Conservation (phyloP, 1,139 yeast genomes). For the Sugiyamaella grinbergsii region DNA sequence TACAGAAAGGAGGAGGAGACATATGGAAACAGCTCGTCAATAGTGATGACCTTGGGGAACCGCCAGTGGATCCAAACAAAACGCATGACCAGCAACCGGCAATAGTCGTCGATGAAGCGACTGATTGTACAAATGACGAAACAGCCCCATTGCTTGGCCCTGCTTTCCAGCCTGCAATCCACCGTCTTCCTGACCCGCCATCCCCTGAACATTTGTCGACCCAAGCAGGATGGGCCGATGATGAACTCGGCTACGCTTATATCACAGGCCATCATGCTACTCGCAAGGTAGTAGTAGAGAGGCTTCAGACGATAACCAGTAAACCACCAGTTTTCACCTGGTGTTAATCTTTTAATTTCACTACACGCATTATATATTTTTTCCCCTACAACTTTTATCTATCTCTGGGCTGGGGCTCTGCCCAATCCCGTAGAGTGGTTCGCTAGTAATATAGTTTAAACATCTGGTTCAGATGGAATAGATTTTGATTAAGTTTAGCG, state of each 20-base stretch:
- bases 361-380: no score
- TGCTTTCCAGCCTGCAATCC: conserved; percentile 10
- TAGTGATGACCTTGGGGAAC: conserved; percentile 20
- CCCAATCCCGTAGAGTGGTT: not conserved
- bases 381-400: no score
- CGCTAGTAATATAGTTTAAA: no score
- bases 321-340: conserved; percentile 72
- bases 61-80: conserved; percentile 14
- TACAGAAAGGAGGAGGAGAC: conserved; percentile 26
- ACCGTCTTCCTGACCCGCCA: not conserved
- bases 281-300: conserved; percentile 57
- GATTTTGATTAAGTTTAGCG: no score
- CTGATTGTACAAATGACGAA: conserved; percentile 6
- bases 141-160: conserved; percentile 18
- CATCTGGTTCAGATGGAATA: no score
- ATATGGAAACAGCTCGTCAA: conserved; percentile 17
- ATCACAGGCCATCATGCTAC: conserved; percentile 38
- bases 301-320: conserved; percentile 58
- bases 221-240: conserved; percentile 20
- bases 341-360: conserved; percentile 47
- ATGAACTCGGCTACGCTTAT: conserved; percentile 39
- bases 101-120: not conserved
- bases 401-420: no score
- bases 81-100: not conserved
- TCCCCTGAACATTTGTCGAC: conserved; percentile 8